Base-by-base conservation (phyloP, 768 basidiomycete species). In the Pulveroboletus sp. region DNA sequence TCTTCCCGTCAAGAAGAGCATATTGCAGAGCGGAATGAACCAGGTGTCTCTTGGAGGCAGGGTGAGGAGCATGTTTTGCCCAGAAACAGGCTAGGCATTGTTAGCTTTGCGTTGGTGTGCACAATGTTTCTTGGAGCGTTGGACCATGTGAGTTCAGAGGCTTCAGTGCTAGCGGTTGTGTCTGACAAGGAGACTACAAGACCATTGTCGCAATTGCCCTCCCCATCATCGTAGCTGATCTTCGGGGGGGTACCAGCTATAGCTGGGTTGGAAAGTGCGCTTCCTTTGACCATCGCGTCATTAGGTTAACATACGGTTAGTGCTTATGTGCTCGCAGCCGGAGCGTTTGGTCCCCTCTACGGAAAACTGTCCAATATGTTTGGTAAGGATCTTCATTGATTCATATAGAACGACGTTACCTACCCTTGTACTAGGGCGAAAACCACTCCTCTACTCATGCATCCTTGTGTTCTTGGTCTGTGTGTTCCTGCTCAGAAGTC, bases 181-280 rank as follows among this genome's bases (percentile, higher is more conserved):
- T 17, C 45, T 37, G 37, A 42, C 21, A 21, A 3, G 21, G 21
- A 21, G 21, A 21, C 21, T 21, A 47, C 2, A 0, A 83, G 81
- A 82, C 80, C 11, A 83, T 84, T 50, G 80, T 87, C 10, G 80
- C 85, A 9, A 87, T 85, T 8, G 86, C 86, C 15, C 68, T 89
- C 31, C 86, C 86, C 1, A 86, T 83, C 0, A 88, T 89, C 44
- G 82, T 86, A 9, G 64, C 59, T 15, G 62, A 84, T 18, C 74
- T 89, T 0, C 80, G 83, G 38, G 85, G 81, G 24, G 83, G 81
- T 5, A 74, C 64, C 11, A 71, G 72, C 33, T 88, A 89, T 54
- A 80, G 83, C 45, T 89, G 86, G 86, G 82, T 88, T 35, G 83
- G 83, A 49, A 83, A 76, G 85, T 82, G 31, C 15, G 73, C 64